phyloP scores from a whole-genome alignment of 2,329 filamentous ascomycete species.

The Chaetomiaceae sp. region DNA sequence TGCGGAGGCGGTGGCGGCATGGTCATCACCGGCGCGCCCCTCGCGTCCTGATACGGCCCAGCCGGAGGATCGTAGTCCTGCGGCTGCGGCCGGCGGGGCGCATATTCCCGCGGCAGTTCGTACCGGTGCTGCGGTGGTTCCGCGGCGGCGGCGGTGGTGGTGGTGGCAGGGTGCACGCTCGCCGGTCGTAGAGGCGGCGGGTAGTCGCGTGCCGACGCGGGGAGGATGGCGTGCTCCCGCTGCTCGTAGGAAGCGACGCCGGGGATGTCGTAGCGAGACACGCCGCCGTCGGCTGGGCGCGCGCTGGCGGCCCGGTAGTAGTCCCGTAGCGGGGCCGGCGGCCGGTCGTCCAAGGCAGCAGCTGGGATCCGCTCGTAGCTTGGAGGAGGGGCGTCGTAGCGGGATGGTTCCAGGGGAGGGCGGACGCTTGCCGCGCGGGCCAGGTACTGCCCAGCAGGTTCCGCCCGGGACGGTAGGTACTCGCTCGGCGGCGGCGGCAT shows the following conservation, averaged over 20 bases:
- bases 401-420: slow-evolving; percentile 33
- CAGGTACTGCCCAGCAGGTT: slow-evolving; percentile 43
- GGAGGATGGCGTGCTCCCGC: slow-evolving; percentile 7
- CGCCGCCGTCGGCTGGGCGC: slow-evolving; percentile 10
- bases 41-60: slow-evolving; percentile 31
- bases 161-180: slow-evolving; percentile 23
- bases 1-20: slow-evolving; percentile 21
- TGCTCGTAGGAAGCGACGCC: slow-evolving; percentile 22
- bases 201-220: slow-evolving; percentile 10
- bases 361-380: slow-evolving; percentile 25
- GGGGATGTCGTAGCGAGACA: slow-evolving; percentile 24
- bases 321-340: slow-evolving; percentile 40
- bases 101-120: slow-evolving; percentile 27
- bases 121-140: slow-evolving; percentile 27
- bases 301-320: slow-evolving; percentile 30
- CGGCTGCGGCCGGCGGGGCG: slow-evolving; percentile 25
- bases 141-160: too few species aligned
- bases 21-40: slow-evolving; percentile 24
- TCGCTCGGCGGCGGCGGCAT: slow-evolving; percentile 37
- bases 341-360: slow-evolving; percentile 36
- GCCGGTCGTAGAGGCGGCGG: slow-evolving; percentile 15
- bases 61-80: slow-evolving; percentile 41
- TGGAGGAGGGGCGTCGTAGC: slow-evolving; percentile 21
- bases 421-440: slow-evolving; percentile 50
- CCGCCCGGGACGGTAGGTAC: slow-evolving; percentile 44